Percentiles rank a stretch among this genome's conserved stretches.
Conservation (phyloP, 768 basidiomycete genomes). For the Leccinum longicurvipes region DNA sequence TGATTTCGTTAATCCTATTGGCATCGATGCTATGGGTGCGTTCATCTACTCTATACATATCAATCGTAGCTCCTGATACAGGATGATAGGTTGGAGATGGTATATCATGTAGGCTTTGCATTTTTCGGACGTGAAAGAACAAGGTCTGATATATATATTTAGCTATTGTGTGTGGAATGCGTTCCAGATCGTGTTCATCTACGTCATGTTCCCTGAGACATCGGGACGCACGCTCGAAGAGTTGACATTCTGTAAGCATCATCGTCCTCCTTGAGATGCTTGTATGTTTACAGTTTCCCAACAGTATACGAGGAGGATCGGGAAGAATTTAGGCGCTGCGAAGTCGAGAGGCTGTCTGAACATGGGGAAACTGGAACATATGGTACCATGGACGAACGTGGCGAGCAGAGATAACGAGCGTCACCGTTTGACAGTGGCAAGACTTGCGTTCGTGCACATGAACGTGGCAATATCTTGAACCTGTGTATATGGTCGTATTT, state of each 20-base stretch:
- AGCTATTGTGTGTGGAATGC: constrained; percentile 20
- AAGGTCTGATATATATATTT: not conserved
- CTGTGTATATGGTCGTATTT: too few species aligned
- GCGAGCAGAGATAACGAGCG: not conserved
- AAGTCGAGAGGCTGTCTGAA: too few species aligned
- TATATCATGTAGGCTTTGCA: constrained; percentile 6
- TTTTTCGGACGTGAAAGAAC: not conserved
- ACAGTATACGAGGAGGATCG: too few species aligned
- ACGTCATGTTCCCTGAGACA: constrained; percentile 21
- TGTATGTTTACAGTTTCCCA: too few species aligned
- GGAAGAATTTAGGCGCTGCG: too few species aligned
- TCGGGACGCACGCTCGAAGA: constrained; percentile 19
- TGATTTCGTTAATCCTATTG: constrained; percentile 11
- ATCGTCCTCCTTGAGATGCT: not conserved
- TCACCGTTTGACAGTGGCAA: not conserved
- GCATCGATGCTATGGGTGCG: constrained; percentile 3
- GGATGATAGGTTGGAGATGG: constrained; percentile 9
- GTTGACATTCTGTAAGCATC: constrained; percentile 13
- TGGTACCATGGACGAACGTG: too few species aligned
- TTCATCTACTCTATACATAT: not conserved
- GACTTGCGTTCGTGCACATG: too few species aligned
- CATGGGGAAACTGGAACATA: too few species aligned
- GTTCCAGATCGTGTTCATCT: constrained; percentile 14
- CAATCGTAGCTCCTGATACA: not conserved
- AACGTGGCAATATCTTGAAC: too few species aligned